These are phyloP conservation scores for Microcyclospora pomicola DNA, from an alignment of 2,329 filamentous ascomycete species.

Conservation along the genomic window DNA sequence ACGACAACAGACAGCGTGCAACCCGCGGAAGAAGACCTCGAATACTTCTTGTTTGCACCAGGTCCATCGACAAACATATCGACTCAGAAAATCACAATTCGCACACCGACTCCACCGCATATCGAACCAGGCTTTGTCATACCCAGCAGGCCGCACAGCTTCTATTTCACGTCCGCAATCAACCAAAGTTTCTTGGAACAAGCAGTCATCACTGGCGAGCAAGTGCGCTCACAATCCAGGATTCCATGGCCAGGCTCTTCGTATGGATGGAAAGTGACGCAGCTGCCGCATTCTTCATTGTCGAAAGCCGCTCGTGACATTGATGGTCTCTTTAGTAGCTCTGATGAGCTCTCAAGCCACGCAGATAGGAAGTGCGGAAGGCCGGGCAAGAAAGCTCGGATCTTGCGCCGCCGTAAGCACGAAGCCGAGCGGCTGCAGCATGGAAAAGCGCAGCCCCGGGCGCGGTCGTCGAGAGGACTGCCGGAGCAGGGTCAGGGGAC, in stretches of 20 bases:
- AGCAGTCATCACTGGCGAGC: constrained; percentile 8
- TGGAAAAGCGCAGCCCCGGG: neutral
- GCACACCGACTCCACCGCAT: constrained; percentile 7
- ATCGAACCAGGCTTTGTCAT: constrained; percentile 8
- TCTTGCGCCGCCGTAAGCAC: neutral
- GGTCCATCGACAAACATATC: neutral
- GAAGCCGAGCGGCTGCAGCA: neutral
- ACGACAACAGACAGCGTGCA: neutral
- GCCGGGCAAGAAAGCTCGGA: neutral
- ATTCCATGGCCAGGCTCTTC: constrained; percentile 8
- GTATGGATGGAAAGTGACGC: constrained; percentile 12
- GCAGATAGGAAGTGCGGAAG: neutral
- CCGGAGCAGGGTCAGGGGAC: neutral
- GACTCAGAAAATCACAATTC: constrained; percentile 9
- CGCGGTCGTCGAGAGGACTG: too few relatives aligned
- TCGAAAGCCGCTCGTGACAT: neutral
- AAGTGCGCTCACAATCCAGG: constrained; percentile 5
- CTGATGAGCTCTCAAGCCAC: neutral
- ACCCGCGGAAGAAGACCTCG: neutral
- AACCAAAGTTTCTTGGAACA: constrained; percentile 1
- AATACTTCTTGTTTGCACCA: neutral
- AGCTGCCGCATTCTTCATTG: constrained; percentile 1
- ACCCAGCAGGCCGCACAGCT: constrained; percentile 5
- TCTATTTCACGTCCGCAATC: constrained; percentile 8
- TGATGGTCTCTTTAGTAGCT: neutral